A percentile compares a stretch with the other conserved stretches of the same genome.
These are phyloP conservation scores for Stereum hirsutum DNA, from an alignment of 1,284 basidiomycete genomes.

Conservation along the genomic window DNA sequence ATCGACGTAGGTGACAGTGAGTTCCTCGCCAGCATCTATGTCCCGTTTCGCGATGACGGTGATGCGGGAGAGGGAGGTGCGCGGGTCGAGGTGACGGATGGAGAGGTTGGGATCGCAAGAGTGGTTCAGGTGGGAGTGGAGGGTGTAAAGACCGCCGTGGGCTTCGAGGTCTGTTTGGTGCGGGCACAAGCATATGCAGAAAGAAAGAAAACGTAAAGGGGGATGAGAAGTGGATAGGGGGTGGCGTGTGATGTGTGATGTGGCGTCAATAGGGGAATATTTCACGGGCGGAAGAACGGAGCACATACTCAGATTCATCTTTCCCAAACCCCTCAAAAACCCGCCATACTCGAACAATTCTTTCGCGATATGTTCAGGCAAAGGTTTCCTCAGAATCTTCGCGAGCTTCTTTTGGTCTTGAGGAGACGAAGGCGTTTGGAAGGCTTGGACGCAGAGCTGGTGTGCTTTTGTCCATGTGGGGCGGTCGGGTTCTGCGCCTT, in stretches of 20 bases:
- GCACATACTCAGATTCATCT: conserved; percentile 72
- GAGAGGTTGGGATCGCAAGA: conserved; percentile 72
- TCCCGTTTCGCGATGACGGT: conserved; percentile 56
- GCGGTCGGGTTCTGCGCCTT: conserved; percentile 43
- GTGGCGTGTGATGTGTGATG: neutral
- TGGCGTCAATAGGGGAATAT: conserved; percentile 3
- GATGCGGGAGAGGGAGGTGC: conserved; percentile 57
- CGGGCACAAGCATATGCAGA: no score
- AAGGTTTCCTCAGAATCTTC: conserved; percentile 44
- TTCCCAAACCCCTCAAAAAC: conserved; percentile 68
- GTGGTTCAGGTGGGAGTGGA: conserved; percentile 87
- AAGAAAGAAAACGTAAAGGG: no score
- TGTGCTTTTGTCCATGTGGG: conserved; percentile 56
- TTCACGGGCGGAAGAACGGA: conserved; percentile 2
- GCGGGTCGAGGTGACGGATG: conserved; percentile 60
- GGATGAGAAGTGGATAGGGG: no score
- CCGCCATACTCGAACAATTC: conserved; percentile 68
- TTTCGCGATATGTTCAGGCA: conserved; percentile 40
- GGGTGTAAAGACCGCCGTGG: conserved; percentile 78
- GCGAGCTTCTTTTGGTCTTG: conserved; percentile 49
- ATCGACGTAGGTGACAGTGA: conserved; percentile 75
- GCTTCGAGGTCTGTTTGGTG: conserved; percentile 64
- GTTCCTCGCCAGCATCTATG: conserved; percentile 68
- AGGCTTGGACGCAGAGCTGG: conserved; percentile 45
- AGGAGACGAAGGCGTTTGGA: conserved; percentile 40